Evolutionary conservation across 2,329 filamentous ascomycete genomes (phyloP).

Genomic region (Paecilomyces formosus): DNA sequence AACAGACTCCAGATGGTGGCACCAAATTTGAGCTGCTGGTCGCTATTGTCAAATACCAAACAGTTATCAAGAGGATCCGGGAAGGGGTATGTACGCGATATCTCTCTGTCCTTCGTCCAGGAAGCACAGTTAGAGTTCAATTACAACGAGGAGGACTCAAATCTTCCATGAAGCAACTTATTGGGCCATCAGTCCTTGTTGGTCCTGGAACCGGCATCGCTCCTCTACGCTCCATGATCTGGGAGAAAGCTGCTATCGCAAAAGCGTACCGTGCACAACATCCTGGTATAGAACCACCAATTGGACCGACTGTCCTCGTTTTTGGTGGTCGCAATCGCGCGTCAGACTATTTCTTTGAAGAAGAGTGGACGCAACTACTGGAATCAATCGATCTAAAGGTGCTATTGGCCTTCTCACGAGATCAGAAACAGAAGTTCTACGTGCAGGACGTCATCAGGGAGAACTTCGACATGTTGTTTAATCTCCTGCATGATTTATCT

Average conservation of each 20-base stretch:
- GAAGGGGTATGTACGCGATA: conserved; percentile 89
- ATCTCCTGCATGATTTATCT: conserved; percentile 42
- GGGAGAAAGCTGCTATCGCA: conserved; percentile 53
- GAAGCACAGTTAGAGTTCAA: conserved; percentile 53
- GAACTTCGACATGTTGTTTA: conserved; percentile 42
- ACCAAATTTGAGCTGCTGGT: conserved; percentile 65
- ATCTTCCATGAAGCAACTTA: conserved; percentile 39
- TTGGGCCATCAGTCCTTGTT: conserved; percentile 63
- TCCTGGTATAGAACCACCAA: conserved; percentile 16
- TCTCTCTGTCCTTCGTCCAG: conserved; percentile 56
- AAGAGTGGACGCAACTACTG: conserved; percentile 60
- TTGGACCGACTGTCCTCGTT: conserved; percentile 56
- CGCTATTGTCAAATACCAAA: conserved; percentile 86
- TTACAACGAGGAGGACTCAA: conserved; percentile 48
- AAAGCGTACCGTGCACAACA: conserved; percentile 22
- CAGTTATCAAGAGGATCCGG: conserved; percentile 73
- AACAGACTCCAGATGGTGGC: conserved; percentile 24
- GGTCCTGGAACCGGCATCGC: conserved; percentile 83
- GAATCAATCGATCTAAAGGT: conserved; percentile 44
- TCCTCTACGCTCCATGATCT: conserved; percentile 73
- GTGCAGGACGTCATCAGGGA: conserved; percentile 58
- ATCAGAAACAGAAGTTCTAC: conserved; percentile 58
- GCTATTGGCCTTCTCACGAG: conserved; percentile 62
- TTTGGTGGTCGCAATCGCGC: conserved; percentile 72
- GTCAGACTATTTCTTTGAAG: conserved; percentile 73